Evolutionary conservation across 257 asterid genomes (phyloP), one percentile per base, ranked within the genome.

Genomic region (Anisodus acutangulus): DNA sequence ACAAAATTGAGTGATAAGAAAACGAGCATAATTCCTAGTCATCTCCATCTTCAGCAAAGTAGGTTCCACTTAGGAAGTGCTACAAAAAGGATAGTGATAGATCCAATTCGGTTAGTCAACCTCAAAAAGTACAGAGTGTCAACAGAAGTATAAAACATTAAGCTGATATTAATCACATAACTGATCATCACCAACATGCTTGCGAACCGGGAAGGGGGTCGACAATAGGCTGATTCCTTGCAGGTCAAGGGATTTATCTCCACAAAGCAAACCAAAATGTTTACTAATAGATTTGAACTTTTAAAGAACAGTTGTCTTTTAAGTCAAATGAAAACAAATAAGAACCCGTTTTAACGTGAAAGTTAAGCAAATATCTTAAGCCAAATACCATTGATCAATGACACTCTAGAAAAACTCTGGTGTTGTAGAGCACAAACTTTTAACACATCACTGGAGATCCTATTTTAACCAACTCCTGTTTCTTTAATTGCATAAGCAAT

Each of bases 371-470:
- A 35, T 35, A 13, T 37, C 22, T 37, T 67, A 67, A 35, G 76
- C 74, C 74, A 67, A 67, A 67, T 67, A 49, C 22, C 76, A 67
- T 37, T 67, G 51, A 37, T 37, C 76, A 37, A 13, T 67, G 49
- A 67, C 37, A 22, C 26, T 22, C 26, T 22, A 22, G 26, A 22
- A 22, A 22, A 22, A 13, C 49, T 7, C 76, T 67, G 11, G 12
- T 37, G 51, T 37, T 67, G 76, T 37, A 67, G 22, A 67, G 37
- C 49, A 67, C 76, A 67, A 67, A 37, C 76, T 67, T 13, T 37
- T 67, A 37, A 37, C 76, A 67, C 11, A 37, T 37, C 15, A 67
- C 76, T 35, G 49, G 76, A 37, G 3, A 67, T 67, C 4, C 76
- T 3, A 67, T 67, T 66, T 67, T 37, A 67, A 37, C 45, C 22